Base-by-base conservation (phyloP, 805 yeast genomes). In the Metschnikowia drakensbergensis region DNA sequence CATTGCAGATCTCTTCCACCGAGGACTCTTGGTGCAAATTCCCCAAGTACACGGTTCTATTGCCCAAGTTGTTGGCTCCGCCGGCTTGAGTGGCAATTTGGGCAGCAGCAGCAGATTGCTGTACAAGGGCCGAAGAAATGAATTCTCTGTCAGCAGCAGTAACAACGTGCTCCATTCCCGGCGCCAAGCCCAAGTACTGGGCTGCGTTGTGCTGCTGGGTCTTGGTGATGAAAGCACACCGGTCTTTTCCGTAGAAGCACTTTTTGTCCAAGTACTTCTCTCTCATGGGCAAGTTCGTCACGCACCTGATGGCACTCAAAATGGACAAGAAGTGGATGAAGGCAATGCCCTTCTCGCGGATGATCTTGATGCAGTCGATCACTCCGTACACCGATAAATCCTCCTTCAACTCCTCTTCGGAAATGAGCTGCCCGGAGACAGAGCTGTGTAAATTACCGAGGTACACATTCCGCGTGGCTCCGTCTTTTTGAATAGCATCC, bases 131-230 rank as follows among this genome's bases (percentile, higher is more conserved):
- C 37, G 82, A 79, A 0, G 91, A 84, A 54, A 80, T 80, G 53
- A 78, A 71, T 58, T 80, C 84, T 42, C 82, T 67, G 58, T 80
- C 84, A 6, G 87, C 85, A 48, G 82, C 83, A 49, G 88, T 84
- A 27, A 86, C 81, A 48, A 86, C 72, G 60, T 86, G 88, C 60
- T 87, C 96, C 77, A 84, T 80, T 28, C 95, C 94, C 17, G 96
- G 96, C 38, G 94, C 88, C 52, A 90, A 75, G 1, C 97, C 97
- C 47, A 92, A 71, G 63, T 89, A 92, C 65, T 91, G 96, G 3
- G 97, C 96, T 17, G 97, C 98, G 64, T 92, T 90, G 63, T 91
- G 97, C 68, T 90, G 96, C 68, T 94, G 97, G 13, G 97, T 87
- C 65, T 88, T 89, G 26, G 97, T 89, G 39, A 92, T 88, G 60